Conservation (phyloP, 768 basidiomycete genomes). For the Pilatotrama ljubarskyi region DNA sequence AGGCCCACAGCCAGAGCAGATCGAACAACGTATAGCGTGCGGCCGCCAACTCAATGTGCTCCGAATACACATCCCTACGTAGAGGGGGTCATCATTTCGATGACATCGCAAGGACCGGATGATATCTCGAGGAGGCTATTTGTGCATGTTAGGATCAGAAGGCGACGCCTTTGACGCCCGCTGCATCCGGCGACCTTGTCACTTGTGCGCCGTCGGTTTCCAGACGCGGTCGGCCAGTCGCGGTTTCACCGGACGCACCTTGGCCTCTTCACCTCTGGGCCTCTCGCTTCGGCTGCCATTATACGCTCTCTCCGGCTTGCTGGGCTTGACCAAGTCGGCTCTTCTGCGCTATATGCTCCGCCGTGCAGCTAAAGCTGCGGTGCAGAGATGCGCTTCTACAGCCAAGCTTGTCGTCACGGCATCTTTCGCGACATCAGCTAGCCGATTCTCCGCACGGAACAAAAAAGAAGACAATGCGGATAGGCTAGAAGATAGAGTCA, state of each 20-base stretch:
- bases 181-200: background rate
- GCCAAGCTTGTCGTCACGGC: background rate
- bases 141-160: conserved; percentile 10
- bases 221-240: background rate
- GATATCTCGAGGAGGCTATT: conserved; percentile 4
- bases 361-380: conserved; percentile 1
- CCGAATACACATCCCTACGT: background rate
- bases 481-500: conserved; percentile 60
- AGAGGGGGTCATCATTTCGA: background rate
- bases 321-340: background rate
- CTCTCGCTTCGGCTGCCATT: too few species aligned
- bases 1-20: too few species aligned
- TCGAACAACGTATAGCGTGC: too few species aligned
- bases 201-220: too few species aligned
- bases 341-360: conserved; percentile 13
- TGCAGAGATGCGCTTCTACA: background rate
- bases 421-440: conserved; percentile 10
- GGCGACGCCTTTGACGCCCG: conserved; percentile 13
- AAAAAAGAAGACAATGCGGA: conserved; percentile 18
- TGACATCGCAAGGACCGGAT: too few species aligned
- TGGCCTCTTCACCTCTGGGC: background rate
- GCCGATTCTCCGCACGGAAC: background rate
- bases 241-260: background rate
- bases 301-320: background rate
- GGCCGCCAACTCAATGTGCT: too few species aligned